Evolutionary conservation across 495 filamentous ascomycete species (phyloP).

Genomic region (Halenospora varia): DNA sequence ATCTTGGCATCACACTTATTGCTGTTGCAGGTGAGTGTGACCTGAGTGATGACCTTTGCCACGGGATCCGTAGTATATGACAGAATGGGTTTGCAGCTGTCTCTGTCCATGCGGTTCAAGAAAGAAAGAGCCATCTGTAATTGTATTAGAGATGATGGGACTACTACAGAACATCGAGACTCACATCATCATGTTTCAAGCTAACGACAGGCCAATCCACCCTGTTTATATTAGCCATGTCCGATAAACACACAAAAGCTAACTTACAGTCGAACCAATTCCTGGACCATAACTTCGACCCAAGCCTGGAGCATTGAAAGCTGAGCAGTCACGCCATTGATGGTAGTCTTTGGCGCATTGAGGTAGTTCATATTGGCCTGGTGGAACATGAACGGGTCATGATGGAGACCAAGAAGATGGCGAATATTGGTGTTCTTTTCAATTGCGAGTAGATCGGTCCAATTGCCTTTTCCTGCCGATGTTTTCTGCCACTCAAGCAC

Average conservation of each 20-base stretch:
- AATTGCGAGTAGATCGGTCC: conserved; percentile 42
- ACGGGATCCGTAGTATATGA: conserved; percentile 22
- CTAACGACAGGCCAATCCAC: neutral
- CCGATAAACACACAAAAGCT: too few relatives aligned
- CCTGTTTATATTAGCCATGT: too few relatives aligned
- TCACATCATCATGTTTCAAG: conserved; percentile 6
- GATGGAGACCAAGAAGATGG: conserved; percentile 51
- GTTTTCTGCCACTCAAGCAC: conserved; percentile 58
- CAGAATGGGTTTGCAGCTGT: conserved; percentile 51
- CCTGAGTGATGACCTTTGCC: conserved; percentile 43
- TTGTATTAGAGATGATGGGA: conserved; percentile 7
- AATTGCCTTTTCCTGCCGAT: conserved; percentile 46
- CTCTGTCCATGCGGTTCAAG: conserved; percentile 48
- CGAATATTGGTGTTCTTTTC: conserved; percentile 50
- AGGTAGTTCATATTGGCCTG: conserved; percentile 54
- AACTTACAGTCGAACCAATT: conserved; percentile 47
- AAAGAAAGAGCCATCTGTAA: conserved; percentile 43
- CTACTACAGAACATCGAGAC: conserved; percentile 48
- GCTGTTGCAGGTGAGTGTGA: conserved; percentile 42
- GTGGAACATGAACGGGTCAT: conserved; percentile 49
- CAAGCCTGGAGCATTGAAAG: conserved; percentile 57
- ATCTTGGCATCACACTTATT: conserved; percentile 50
- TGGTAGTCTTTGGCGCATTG: conserved; percentile 40
- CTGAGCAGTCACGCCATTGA: conserved; percentile 45
- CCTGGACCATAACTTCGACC: conserved; percentile 52